Base-by-base conservation (phyloP, 345 rosid genomes). In the Mercurialis annua region DNA sequence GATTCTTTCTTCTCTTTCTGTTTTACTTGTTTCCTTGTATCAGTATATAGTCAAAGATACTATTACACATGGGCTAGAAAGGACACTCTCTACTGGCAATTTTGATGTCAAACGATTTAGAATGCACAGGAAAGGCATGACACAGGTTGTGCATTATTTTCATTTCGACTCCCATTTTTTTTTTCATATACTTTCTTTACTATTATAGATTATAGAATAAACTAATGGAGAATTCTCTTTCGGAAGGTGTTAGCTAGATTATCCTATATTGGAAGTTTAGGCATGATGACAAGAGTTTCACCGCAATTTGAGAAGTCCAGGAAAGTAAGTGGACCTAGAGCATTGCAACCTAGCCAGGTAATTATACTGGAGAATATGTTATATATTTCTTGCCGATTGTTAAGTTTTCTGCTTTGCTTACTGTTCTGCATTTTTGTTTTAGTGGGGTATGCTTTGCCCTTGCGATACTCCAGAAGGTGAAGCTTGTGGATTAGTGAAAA, bases 391-490 rank as follows among this genome's bases (percentile, higher is more conserved):
- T 66, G 10, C 34, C 10, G 54, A 29, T 9, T 10, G 10, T 53
- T 44, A 6, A 42, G 47, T 33, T 38, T 31, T n/a, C 26, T 54
- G 6, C 12, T 38, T 20, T 17, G 11, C 2, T 40, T 4, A 43
- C 5, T 18, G 53, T 53, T 34, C 38, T 24, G 33, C 8, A 23
- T 65, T 50, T 43, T 68, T 73, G 36, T 62, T 47, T 24, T 60
- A 93, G 98, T 93, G 98, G 97, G 98, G 98, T 20, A 93, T 93
- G 98, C 96, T 93, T 70, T 90, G 98, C 81, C 97, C 97, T 42
- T 90, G 96, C 80, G 97, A 93, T 82, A 93, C 98, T 62, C 98
- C 97, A 6, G 97, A 93, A 82, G 97, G 97, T 6, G 97, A 90
- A 81, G 77, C 98, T 31, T 93, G 98, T 76, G 98, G 98, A 47